Percentiles rank a stretch among this genome's conserved stretches.
These are phyloP conservation scores for Staphylotrichum tortipilum DNA, from an alignment of 495 filamentous ascomycete species.

Conservation along the genomic window DNA sequence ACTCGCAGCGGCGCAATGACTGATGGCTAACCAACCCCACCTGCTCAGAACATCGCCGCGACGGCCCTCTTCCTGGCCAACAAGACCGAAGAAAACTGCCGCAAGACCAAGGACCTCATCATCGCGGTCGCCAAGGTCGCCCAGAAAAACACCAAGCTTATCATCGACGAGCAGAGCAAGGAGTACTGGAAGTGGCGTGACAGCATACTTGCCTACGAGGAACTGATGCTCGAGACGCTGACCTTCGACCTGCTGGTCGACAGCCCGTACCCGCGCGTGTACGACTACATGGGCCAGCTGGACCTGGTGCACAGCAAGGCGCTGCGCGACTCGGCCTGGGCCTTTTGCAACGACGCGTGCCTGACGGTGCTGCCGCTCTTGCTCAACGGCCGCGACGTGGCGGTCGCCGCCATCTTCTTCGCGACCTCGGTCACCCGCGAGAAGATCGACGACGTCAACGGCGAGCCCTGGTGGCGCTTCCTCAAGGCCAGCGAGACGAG, in stretches of 20 bases:
- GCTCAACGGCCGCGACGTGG: slow-evolving; percentile 67
- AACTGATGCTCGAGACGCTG: slow-evolving; percentile 77
- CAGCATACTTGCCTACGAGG: slow-evolving; percentile 82
- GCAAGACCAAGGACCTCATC: slow-evolving; percentile 87
- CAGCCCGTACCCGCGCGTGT: slow-evolving; percentile 71
- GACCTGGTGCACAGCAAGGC: slow-evolving; percentile 61
- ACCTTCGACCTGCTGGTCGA: slow-evolving; percentile 92
- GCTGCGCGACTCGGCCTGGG: slow-evolving; percentile 77
- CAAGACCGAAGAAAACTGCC: slow-evolving; percentile 92
- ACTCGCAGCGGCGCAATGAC: neutral
- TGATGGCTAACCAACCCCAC: neutral
- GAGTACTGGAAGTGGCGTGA: slow-evolving; percentile 97
- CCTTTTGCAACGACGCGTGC: slow-evolving; percentile 82
- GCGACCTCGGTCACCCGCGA: slow-evolving; percentile 61
- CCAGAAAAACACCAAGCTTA: slow-evolving; percentile 78
- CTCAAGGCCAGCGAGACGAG: slow-evolving; percentile 53
- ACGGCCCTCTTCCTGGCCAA: slow-evolving; percentile 87
- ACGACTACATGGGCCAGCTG: slow-evolving; percentile 64
- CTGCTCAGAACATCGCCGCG: slow-evolving; percentile 61
- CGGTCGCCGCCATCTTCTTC: slow-evolving; percentile 79
- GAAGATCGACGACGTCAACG: slow-evolving; percentile 64
- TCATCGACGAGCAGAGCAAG: slow-evolving; percentile 89
- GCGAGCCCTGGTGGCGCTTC: slow-evolving; percentile 80
- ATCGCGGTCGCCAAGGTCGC: slow-evolving; percentile 88
- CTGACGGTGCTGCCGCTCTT: slow-evolving; percentile 80